Evolutionary conservation across 1,284 basidiomycete species (phyloP).

Genomic region (Trametes hirsuta): DNA sequence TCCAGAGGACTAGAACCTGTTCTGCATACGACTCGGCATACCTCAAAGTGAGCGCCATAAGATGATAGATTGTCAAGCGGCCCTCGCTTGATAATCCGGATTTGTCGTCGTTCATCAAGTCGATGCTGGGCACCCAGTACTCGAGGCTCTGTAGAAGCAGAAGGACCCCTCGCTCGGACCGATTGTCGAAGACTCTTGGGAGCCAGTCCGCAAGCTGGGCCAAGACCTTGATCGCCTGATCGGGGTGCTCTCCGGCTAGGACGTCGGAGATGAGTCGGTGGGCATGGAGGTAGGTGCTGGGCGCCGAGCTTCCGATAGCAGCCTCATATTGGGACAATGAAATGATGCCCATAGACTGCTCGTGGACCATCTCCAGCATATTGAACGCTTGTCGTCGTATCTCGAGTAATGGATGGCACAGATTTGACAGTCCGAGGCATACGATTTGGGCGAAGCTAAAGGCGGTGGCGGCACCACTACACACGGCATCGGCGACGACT

Average conservation of each 20-base stretch:
- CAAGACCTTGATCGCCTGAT: conserved; percentile 71
- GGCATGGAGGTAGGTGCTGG: conserved; percentile 81
- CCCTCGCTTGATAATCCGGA: conserved; percentile 62
- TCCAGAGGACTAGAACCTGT: conserved; percentile 85
- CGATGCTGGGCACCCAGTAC: conserved; percentile 79
- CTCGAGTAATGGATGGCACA: conserved; percentile 73
- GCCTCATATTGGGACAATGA: conserved; percentile 77
- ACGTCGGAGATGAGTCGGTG: conserved; percentile 80
- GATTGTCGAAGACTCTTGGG: conserved; percentile 63
- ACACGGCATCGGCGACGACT: conserved; percentile 76
- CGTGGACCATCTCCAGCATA: conserved; percentile 76
- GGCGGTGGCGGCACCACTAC: conserved; percentile 56
- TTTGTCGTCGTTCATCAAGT: conserved; percentile 66
- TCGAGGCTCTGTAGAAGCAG: conserved; percentile 75
- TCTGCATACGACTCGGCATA: conserved; percentile 81
- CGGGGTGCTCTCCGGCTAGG: conserved; percentile 81
- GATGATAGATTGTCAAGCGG: conserved; percentile 75
- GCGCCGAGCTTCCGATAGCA: conserved; percentile 73
- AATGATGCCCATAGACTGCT: conserved; percentile 61
- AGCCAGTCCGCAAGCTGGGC: conserved; percentile 78
- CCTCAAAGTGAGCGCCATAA: conserved; percentile 83
- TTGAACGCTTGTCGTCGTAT: conserved; percentile 82
- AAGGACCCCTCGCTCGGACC: conserved; percentile 50
- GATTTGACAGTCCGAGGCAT: conserved; percentile 85
- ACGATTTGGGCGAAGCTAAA: conserved; percentile 79